Evolutionary conservation across 169 alveolate species (phyloP).

Genomic region (Plasmodium gallinaceum): DNA sequence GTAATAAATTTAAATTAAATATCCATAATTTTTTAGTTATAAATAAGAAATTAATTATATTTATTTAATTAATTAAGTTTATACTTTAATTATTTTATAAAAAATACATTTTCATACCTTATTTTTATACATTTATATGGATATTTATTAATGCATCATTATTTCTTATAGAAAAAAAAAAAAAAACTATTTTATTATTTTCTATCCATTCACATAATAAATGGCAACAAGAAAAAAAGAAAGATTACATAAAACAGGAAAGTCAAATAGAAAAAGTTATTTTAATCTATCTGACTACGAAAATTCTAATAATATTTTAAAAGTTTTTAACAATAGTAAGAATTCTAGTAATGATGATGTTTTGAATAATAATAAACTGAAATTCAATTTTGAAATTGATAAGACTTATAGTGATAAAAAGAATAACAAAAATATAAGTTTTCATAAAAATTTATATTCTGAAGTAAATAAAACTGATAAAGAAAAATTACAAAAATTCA

Average conservation of each 20-base stretch:
- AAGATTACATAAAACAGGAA: slow-evolving; percentile 60
- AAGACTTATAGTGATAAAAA: slow-evolving; percentile 11
- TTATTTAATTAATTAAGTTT: not conserved
- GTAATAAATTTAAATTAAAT: too few relatives aligned
- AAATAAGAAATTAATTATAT: not conserved
- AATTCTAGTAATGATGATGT: not conserved
- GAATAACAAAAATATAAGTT: not conserved
- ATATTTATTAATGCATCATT: too few relatives aligned
- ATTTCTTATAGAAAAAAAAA: too few relatives aligned
- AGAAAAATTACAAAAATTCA: not conserved
- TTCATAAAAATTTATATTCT: not conserved
- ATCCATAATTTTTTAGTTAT: not conserved
- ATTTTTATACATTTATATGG: not conserved
- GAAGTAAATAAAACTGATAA: not conserved
- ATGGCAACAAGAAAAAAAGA: slow-evolving; percentile 72
- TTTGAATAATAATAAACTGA: not conserved
- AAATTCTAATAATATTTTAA: slow-evolving; percentile 1
- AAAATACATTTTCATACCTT: not conserved
- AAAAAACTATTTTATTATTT: too few relatives aligned
- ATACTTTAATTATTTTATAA: not conserved
- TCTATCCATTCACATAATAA: not conserved
- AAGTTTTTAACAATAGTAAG: not conserved
- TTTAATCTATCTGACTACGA: slow-evolving; percentile 16
- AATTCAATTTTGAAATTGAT: not conserved
- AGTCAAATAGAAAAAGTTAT: slow-evolving; percentile 33